Evolutionary conservation across 2,329 filamentous ascomycete species (phyloP), one percentile per base, ranked within the genome.

Genomic region (Didymella segeticola): DNA sequence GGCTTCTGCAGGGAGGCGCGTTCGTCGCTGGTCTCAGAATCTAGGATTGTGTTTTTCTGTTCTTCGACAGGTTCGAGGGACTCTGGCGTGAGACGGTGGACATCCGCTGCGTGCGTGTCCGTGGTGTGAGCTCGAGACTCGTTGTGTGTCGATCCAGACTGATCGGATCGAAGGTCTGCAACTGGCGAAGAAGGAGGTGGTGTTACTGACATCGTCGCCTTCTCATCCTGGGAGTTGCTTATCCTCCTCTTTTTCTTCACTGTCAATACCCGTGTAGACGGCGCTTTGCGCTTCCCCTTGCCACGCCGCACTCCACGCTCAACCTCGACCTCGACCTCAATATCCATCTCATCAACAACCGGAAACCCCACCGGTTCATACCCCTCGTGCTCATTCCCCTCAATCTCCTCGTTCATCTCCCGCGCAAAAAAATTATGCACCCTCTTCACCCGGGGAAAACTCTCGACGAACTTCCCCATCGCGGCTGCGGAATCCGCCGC

Each of bases 351-450:
- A 5, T n/a, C 15, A 2, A 47, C 52, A 9, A 43, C 15, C 11
- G 45, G 51, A 11, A 54, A 47, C n/a, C 17, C 9, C 14, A 43
- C 15, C 9, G 38, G 37, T 31, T 31, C 19, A 22, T 43, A 47
- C 1, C 50, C 43, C 29, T 53, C 43, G 15, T 47, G 43, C 14
- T 31, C 30, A 31, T 53, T n/a, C 4, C 31, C 39, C 1, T 31
- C 19, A 7, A 47, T 43, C 26, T 53, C 43, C 11, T 23, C 22
- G 9, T 53, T 53, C 43, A 53, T 53, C 30, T 47, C 43, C 5
- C 19, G n/a, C 1, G 30, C 37, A 33, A 53, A 53, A 1, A n/a
- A 30, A n/a, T 53, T 47, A 14, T 53, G 38, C 23, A 8, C 25
- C 11, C 6, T 30, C 14, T 27, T 37, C 5, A 41, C 10, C 8